Evolutionary conservation across 345 rosid genomes (phyloP), one percentile per base, ranked within the genome.

Genomic region (Cardamine occulta): DNA sequence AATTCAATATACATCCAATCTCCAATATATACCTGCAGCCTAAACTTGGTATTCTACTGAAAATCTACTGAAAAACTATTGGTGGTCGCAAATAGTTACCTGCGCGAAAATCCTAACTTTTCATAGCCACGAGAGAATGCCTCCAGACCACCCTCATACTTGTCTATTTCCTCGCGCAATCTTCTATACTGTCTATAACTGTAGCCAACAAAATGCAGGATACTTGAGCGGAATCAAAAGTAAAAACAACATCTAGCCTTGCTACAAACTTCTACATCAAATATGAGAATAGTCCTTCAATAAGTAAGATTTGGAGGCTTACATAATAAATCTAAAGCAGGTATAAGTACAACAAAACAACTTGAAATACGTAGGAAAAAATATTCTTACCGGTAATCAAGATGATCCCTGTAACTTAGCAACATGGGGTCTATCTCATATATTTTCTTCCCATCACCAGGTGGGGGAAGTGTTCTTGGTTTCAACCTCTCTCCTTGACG

Each of bases 41-140:
- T 60, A 42, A 44, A 31, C 24, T 19, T 68, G 57, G 64, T 39
- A 24, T 1, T 42, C 28, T 42, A 56, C 61, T 47, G 7, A 51
- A 23, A 31, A 66, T 42, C 28, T 42, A 56, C 61, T 47, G 7
- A 51, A 23, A 31, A 66, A 18, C 34, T 55, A 54, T 34, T 54
- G 71, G 53, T 57, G 67, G 56, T 65, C 49, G 35, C 14, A 58
- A 37, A 77, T 10, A 39, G 32, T 75, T 81, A 94, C 98, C 97
- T 89, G 87, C 87, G 83, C 8, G 61, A 67, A 73, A 95, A 95
- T 76, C 99, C 99, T 68, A 95, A 79, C 82, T 88, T 95, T 85
- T 91, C 93, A 84, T 91, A 91, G 70, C 97, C 97, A 64, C 92
- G 93, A 82, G 99, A 91, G 85, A 95, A 95, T 32, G 78, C 89